A percentile compares a stretch with the other conserved stretches of the same genome.
phyloP scores from a whole-genome alignment of 805 yeast genomes.

The Ogataea ramenticola region DNA sequence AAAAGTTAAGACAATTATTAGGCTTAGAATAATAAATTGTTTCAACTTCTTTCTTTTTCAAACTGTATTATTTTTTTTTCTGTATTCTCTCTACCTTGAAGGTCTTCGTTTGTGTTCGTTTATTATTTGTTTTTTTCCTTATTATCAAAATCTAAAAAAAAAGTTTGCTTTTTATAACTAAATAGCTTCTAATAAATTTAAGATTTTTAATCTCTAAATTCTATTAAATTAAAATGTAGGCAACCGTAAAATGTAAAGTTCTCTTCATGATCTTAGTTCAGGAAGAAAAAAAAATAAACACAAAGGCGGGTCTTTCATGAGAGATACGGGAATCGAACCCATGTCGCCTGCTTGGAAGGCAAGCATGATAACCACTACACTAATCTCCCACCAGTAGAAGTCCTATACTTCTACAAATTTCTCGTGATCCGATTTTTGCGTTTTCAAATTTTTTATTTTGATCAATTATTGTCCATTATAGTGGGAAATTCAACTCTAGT shows the following conservation, averaged over 20 bases:
- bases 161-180: neutral
- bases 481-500: too few relatives aligned
- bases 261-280: too few relatives aligned
- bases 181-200: too few relatives aligned
- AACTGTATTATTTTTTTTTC: neutral
- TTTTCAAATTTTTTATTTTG: too few relatives aligned
- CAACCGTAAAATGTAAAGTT: neutral
- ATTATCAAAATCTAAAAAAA: neutral
- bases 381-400: slow-evolving; percentile 51
- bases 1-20: slow-evolving; percentile 40
- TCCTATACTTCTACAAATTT: neutral
- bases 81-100: neutral
- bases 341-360: slow-evolving; percentile 93
- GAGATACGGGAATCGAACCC: slow-evolving; percentile 94
- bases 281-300: slow-evolving; percentile 23
- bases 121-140: too few relatives aligned
- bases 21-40: slow-evolving; percentile 11
- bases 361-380: slow-evolving; percentile 89
- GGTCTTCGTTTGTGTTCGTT: neutral
- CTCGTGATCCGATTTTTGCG: neutral
- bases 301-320: slow-evolving; percentile 32
- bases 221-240: too few relatives aligned
- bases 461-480: too few relatives aligned
- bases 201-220: too few relatives aligned
- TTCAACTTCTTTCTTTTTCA: neutral